Percentiles rank a stretch among this genome's conserved stretches.
These are phyloP conservation scores for Sarocladiaceae sp. DNA, from an alignment of 2,329 filamentous ascomycete genomes.

Conservation along the genomic window DNA sequence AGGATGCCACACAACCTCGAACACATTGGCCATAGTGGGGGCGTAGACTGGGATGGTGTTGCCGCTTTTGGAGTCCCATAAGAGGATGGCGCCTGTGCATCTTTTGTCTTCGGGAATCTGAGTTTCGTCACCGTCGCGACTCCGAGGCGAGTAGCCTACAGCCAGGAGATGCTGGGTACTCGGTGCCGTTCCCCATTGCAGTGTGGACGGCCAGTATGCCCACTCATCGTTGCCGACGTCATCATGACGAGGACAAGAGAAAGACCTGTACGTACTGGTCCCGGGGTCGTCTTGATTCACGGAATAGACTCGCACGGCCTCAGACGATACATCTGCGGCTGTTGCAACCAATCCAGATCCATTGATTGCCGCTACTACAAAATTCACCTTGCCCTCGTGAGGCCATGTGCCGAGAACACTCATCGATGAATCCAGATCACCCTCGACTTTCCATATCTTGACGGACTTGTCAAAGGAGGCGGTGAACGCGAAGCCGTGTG, in stretches of 20 bases:
- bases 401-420: constrained; percentile 39
- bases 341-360: constrained; percentile 47
- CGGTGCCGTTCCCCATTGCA: constrained; percentile 50
- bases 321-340: constrained; percentile 46
- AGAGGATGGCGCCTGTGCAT: constrained; percentile 53
- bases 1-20: constrained; percentile 60
- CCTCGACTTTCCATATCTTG: constrained; percentile 48
- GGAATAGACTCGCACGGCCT: constrained; percentile 53
- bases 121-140: constrained; percentile 40
- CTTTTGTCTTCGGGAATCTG: constrained; percentile 53
- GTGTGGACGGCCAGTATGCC: constrained; percentile 57
- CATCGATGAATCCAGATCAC: constrained; percentile 32
- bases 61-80: constrained; percentile 47
- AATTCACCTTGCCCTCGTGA: constrained; percentile 55
- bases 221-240: constrained; percentile 39
- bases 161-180: constrained; percentile 45
- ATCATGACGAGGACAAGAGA: constrained; percentile 35
- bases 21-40: constrained; percentile 52
- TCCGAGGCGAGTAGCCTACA: constrained; percentile 57
- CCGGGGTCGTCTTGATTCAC: constrained; percentile 31
- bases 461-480: constrained; percentile 57
- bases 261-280: constrained; percentile 27
- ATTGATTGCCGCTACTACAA: constrained; percentile 49
- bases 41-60: constrained; percentile 41
- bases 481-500: constrained; percentile 44